Base-by-base conservation (phyloP, 306 rosid genomes). In the Cucumis hystrix region DNA sequence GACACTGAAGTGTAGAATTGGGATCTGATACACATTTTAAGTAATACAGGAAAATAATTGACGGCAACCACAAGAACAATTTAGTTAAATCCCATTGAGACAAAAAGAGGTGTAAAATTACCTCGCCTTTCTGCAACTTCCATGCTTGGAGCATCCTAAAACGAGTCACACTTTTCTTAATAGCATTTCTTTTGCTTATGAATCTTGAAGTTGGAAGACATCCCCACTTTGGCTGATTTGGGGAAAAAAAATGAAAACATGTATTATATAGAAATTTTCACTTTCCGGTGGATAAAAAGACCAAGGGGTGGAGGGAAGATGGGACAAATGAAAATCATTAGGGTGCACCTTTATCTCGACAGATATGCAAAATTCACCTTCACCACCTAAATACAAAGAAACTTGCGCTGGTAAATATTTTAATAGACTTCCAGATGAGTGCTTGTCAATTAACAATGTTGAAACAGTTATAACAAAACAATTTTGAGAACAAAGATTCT, bases 111-210 rank as follows among this genome's bases (percentile, higher is more conserved):
- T 23, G 18, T 28, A 71, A 52, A 45, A 37, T 70, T 84, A 90
- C 99, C 97, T 89, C 91, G 86, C 87, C 96, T 74, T 84, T 87
- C 80, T 86, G 89, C 87, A 91, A 85, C 88, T 95, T 95, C 84
- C 92, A 83, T 83, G 88, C 85, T 83, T 95, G 99, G 84, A 92
- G 99, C 99, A 95, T 92, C 89, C 83, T 87, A 80, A 89, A 92
- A 77, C 98, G 97, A 77, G 93, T 78, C 79, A 89, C 82, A 57
- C 64, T 85, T 83, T 55, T 89, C 82, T 96, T 96, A 54, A 88
- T 68, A 69, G 82, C 80, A 81, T 91, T 91, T 80, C 59, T 86
- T 82, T 96, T 93, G 30, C 83, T 89, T 78, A 96, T 89, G 83
- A 88, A 91, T 78, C 83, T 85, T 82, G 99, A 89, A 80, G 79